Percentiles rank a stretch among this genome's conserved stretches.
Evolutionary conservation across 108 stramenopile species (phyloP).

Genomic region (Cyclostephanos invisitatus): DNA sequence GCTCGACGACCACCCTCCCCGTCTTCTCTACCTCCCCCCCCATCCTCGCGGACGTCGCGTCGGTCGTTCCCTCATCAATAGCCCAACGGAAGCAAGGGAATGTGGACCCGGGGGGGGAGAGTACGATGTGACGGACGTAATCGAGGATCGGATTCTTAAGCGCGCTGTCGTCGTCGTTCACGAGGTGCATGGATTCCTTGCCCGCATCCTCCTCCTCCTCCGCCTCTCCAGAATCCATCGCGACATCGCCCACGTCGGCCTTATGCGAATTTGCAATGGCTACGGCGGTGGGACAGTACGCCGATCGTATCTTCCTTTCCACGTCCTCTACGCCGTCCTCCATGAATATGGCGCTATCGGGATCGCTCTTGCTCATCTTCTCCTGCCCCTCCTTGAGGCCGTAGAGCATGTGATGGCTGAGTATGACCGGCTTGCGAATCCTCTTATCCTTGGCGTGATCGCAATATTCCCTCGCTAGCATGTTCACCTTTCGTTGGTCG

Average conservation of each 20-base stretch:
- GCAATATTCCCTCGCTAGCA: slow-evolving; percentile 99
- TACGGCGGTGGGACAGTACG: slow-evolving; percentile 83
- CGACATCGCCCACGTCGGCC: background rate
- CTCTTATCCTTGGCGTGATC: slow-evolving; percentile 75
- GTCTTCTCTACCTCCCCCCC: slow-evolving; percentile 30
- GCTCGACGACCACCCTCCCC: background rate
- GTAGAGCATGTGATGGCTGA: slow-evolving; percentile 93
- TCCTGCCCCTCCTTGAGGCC: slow-evolving; percentile 99
- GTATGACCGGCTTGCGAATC: slow-evolving; percentile 95
- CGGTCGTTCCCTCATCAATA: slow-evolving; percentile 20
- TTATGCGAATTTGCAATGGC: slow-evolving; percentile 23
- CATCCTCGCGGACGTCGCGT: slow-evolving; percentile 41
- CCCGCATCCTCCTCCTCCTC: slow-evolving; percentile 90
- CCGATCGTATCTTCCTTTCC: slow-evolving; percentile 86
- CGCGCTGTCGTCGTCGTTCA: slow-evolving; percentile 47
- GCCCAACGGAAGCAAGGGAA: slow-evolving; percentile 40
- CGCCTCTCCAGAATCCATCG: slow-evolving; percentile 2
- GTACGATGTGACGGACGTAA: slow-evolving; percentile 94
- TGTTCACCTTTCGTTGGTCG: slow-evolving; percentile 99
- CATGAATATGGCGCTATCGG: slow-evolving; percentile 99
- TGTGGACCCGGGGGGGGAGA: slow-evolving; percentile 75
- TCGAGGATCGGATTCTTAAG: slow-evolving; percentile 97
- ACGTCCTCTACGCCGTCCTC: slow-evolving; percentile 95
- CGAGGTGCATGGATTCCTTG: slow-evolving; percentile 86
- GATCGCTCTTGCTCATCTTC: slow-evolving; percentile 99